Conservation (phyloP, 495 filamentous ascomycete species). For the Talaromyces liani region DNA sequence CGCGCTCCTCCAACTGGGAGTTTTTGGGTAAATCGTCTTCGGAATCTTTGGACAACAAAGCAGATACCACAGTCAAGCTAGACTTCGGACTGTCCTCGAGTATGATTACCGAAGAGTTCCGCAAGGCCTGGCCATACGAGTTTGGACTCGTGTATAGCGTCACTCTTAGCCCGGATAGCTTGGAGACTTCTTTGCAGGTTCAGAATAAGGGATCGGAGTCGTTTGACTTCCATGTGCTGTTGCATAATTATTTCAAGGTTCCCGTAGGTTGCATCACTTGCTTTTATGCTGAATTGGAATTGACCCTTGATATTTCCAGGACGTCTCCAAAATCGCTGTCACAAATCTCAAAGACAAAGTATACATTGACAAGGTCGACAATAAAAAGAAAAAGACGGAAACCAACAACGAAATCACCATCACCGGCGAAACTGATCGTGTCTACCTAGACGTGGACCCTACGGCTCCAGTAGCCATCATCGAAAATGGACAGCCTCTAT, state of each 20-base stretch:
- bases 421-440: constrained; percentile 73
- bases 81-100: constrained; percentile 83
- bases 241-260: constrained; percentile 85
- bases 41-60: constrained; percentile 47
- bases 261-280: constrained; percentile 47
- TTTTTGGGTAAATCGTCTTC: constrained; percentile 58
- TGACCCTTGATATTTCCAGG: constrained; percentile 37
- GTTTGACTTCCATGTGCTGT: constrained; percentile 83
- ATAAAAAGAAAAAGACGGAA: constrained; percentile 51
- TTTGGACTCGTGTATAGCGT: constrained; percentile 93
- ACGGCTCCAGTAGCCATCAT: constrained; percentile 35
- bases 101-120: constrained; percentile 57
- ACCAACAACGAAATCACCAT: constrained; percentile 47
- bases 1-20: constrained; percentile 68
- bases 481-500: constrained; percentile 54
- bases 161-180: constrained; percentile 61
- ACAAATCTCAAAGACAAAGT: constrained; percentile 62
- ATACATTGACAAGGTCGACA: constrained; percentile 77
- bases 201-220: constrained; percentile 68
- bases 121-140: constrained; percentile 66
- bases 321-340: constrained; percentile 63
- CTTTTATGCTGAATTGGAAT: background rate
- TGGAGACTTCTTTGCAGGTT: constrained; percentile 79
- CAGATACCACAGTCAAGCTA: constrained; percentile 69
- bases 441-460: constrained; percentile 62